Base-by-base conservation (phyloP, 2,329 filamentous ascomycete genomes). In the Onygena corvina region DNA sequence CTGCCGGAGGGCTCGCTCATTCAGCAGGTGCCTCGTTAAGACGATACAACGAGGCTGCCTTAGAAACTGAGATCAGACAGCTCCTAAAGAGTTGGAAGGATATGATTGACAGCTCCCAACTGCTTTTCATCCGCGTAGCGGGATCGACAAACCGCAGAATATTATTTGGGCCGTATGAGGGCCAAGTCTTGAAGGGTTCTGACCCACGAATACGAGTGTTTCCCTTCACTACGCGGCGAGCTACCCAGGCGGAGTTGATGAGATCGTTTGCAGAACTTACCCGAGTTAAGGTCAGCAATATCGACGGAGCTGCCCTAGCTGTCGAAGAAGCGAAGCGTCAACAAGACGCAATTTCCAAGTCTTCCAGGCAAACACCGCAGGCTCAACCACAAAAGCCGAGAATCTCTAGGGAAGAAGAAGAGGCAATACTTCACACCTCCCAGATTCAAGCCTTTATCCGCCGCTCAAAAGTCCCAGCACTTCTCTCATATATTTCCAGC, bases 191-290 rank as follows among this genome's bases (percentile, higher is more conserved):
- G 48, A 80, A 75, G 51, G 76, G 80, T 8, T 86, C 87, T 53
- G 92, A 98, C 60, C 72, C 81, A 1, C 76, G 92, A 30, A 75
- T 94, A 59, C 77, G 92, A 50, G 83, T 86, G 0, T 95, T 98
- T 54, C 92, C 92, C 0, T 98, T 98, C 65, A 94, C 77, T 64
- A 98, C 92, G 6, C 78, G 88, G 9, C 76, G 92, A 50, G 87
- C 92, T 0, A 98, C 92, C 0, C 89, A 96, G 61, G 86, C 84
- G 44, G 92, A 98, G 65, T 79, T 98, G 0, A 92, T 96, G 84
- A 80, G 90, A 33, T 84, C 84, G 0, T 98, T 95, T 59, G 84
- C 94, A 54, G 92, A 98, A 68, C 75, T 98, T 27, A 98, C 92
- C 0, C 76, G 92, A 12, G 76, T 95, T 12, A 95, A 98, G 66